phyloP scores from a whole-genome alignment of 345 rosid genomes.

The Arabidopsis arenosa region DNA sequence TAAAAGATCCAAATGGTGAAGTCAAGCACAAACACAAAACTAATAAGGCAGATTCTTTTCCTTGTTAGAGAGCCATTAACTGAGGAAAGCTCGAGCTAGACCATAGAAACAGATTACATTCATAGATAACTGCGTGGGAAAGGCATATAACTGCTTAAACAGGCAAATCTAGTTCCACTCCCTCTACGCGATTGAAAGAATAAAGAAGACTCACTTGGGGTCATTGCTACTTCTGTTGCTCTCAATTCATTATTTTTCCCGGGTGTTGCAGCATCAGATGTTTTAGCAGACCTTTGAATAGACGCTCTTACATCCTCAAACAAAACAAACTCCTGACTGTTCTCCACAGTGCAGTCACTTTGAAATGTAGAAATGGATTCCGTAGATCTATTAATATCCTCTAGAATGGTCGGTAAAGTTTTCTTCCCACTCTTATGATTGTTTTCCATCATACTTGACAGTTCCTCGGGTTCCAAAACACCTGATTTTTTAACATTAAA shows the following conservation, averaged over 20 bases:
- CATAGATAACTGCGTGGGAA: not conserved
- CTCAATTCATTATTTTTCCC: constrained; percentile 35
- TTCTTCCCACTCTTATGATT: constrained; percentile 52
- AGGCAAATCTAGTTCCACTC: constrained; percentile 16
- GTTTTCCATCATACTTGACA: constrained; percentile 75
- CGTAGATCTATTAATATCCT: constrained; percentile 69
- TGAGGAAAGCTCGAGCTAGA: constrained; percentile 10
- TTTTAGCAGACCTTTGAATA: constrained; percentile 54
- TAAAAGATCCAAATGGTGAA: not conserved
- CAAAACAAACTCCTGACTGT: constrained; percentile 68
- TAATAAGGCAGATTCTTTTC: not conserved
- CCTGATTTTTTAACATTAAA: constrained; percentile 51
- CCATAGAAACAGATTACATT: not conserved
- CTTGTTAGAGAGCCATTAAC: constrained; percentile 5
- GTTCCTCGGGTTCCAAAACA: constrained; percentile 82
- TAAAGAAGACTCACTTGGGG: constrained; percentile 55
- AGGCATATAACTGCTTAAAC: constrained; percentile 2
- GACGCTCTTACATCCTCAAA: constrained; percentile 94
- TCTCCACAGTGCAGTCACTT: constrained; percentile 65
- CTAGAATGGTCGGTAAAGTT: constrained; percentile 70
- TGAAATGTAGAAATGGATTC: constrained; percentile 80
- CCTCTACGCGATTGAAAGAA: constrained; percentile 1
- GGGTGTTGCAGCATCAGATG: constrained; percentile 42
- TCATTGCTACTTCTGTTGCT: constrained; percentile 29
- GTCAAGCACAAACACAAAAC: constrained; percentile 17